These are phyloP conservation scores for Tuber umbilicatum DNA, from an alignment of 495 filamentous ascomycete genomes.

Conservation along the genomic window DNA sequence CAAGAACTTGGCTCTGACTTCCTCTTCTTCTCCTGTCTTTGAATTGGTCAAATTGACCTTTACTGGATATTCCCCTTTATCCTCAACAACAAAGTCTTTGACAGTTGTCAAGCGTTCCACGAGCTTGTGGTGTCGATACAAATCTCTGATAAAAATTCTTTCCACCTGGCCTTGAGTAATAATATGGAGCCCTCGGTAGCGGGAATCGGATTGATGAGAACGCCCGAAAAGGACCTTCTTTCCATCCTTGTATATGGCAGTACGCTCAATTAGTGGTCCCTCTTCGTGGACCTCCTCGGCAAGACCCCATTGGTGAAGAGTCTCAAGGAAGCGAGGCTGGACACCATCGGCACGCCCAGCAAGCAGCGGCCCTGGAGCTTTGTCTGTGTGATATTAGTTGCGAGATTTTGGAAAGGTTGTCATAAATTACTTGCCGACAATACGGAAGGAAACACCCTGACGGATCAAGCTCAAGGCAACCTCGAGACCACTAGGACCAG, in stretches of 20 bases:
- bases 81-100: conserved; percentile 24
- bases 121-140: conserved; percentile 41
- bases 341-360: conserved; percentile 44
- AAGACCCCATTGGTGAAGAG: conserved; percentile 42
- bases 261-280: conserved; percentile 44
- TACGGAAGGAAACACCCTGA: conserved; percentile 43
- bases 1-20: conserved; percentile 41
- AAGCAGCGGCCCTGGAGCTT: conserved; percentile 31
- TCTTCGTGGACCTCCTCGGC: conserved; percentile 44
- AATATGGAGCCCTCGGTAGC: conserved; percentile 44
- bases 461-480: conserved; percentile 40
- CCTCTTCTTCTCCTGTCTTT: conserved; percentile 35
- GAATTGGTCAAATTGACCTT: conserved; percentile 25
- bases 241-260: conserved; percentile 43
- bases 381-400: conserved; percentile 27
- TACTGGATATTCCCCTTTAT: conserved; percentile 25
- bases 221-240: conserved; percentile 36
- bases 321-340: conserved; percentile 44
- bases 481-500: conserved; percentile 41
- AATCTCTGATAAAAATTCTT: conserved; percentile 44
- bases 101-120: conserved; percentile 42
- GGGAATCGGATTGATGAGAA: conserved; percentile 43
- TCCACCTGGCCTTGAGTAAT: conserved; percentile 46
- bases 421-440: conserved; percentile 31
- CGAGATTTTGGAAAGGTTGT: not conserved